Evolutionary conservation across 495 filamentous ascomycete genomes (phyloP), one percentile per base, ranked within the genome.

Genomic region (Penicillium angulare): DNA sequence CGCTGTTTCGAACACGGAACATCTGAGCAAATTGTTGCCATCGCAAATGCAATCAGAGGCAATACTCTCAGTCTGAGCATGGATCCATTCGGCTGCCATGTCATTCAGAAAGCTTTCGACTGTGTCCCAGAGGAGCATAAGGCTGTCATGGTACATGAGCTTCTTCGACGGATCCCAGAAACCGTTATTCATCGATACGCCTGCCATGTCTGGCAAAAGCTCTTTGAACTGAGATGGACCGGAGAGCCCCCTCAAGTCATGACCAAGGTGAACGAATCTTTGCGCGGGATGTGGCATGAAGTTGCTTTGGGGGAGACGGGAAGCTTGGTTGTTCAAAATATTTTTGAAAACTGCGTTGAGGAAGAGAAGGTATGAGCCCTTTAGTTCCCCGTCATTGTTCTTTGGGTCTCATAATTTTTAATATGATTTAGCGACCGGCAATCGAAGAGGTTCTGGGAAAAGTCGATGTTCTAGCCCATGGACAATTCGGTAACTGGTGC

Each of bases 401-500:
- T 38, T 17, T 5, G 5, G 2, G 10, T 38, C 10, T 20, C 17
- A 31, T 10, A 26, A 52, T 57, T 60, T 52, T 76, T 79, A 61
- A 82, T 55, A 47, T 36, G 35, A 24, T 18, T 17, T 46, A 96
- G 92, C 90, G 93, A 53, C 89, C 90, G 35, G 96, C 93, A 63
- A 95, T 98, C 60, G 90, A 95, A 68, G 93, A 98, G 64, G 93
- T 98, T 6, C 78, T 98, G 22, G 84, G 79, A 27, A 96, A 90
- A 65, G 95, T 97, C 49, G 90, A 97, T 68, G 85, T 96, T 45
- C 89, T 98, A 60, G 86, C 93, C 38, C 93, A 95, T 68, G 93
- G 93, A n/a, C 93, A 98, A 63, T 98, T 97, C 65, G 93, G 93
- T 41, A 98, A 98, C 63, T 98, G 93, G 93, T 98, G 93, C 71